These are phyloP conservation scores for Clonostachys rosea DNA, from an alignment of 2,329 filamentous ascomycete species.

Conservation along the genomic window DNA sequence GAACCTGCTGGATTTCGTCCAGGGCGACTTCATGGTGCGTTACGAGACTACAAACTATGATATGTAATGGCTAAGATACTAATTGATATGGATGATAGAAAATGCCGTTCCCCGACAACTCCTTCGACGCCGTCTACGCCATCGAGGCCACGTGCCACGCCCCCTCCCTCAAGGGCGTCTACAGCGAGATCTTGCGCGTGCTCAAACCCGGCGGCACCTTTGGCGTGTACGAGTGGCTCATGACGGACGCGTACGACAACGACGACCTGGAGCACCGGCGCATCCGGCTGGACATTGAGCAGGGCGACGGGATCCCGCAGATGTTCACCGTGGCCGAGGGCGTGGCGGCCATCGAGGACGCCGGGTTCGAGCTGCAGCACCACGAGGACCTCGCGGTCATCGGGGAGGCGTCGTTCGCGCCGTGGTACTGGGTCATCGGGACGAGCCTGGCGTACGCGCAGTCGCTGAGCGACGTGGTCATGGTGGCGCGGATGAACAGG, in stretches of 20 bases:
- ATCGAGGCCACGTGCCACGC: slow-evolving; percentile 94
- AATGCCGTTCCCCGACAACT: slow-evolving; percentile 86
- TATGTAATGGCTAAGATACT: background rate
- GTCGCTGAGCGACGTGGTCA: slow-evolving; percentile 67
- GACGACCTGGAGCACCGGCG: slow-evolving; percentile 75
- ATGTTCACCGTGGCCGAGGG: slow-evolving; percentile 84
- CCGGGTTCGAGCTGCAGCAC: slow-evolving; percentile 71
- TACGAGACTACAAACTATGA: background rate
- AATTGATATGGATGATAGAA: slow-evolving; percentile 43
- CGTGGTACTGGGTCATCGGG: slow-evolving; percentile 88
- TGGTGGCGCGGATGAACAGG: slow-evolving; percentile 80
- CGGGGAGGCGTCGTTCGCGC: slow-evolving; percentile 38
- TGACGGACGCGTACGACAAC: slow-evolving; percentile 93
- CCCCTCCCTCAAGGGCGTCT: slow-evolving; percentile 80
- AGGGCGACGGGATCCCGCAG: slow-evolving; percentile 89
- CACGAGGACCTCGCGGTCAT: slow-evolving; percentile 51
- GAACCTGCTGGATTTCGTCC: slow-evolving; percentile 74
- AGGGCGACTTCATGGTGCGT: slow-evolving; percentile 85
- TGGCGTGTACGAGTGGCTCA: slow-evolving; percentile 94
- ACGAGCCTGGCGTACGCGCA: slow-evolving; percentile 77
- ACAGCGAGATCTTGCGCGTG: slow-evolving; percentile 85
- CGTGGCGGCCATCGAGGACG: slow-evolving; percentile 72
- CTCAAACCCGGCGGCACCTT: slow-evolving; percentile 93
- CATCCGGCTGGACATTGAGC: slow-evolving; percentile 86
- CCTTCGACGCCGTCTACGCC: slow-evolving; percentile 88